Conservation (phyloP, 2,329 filamentous ascomycete genomes). For the Tolypocladium tropicale region DNA sequence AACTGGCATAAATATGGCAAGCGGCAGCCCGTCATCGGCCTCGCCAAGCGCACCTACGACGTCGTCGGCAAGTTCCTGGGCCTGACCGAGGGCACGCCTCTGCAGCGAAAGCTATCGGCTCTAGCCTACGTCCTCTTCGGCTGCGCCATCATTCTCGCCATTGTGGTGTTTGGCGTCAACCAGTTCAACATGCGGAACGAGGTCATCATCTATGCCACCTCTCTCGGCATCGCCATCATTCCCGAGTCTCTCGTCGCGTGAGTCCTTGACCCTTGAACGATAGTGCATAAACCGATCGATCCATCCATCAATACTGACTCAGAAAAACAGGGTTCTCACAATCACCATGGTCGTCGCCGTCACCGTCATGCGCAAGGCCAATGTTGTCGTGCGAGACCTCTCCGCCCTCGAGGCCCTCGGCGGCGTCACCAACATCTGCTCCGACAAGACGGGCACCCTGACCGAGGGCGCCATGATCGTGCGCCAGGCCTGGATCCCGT, state of each 20-base stretch:
- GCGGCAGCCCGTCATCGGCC: conserved; percentile 35
- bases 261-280: conserved; percentile 10
- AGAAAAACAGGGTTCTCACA: conserved; percentile 41
- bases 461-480: conserved; percentile 63
- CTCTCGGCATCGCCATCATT: conserved; percentile 51
- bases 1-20: conserved; percentile 44
- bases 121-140: conserved; percentile 68
- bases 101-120: conserved; percentile 69
- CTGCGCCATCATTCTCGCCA: conserved; percentile 49
- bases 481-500: conserved; percentile 54
- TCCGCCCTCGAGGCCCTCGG: conserved; percentile 60
- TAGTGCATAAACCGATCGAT: no score
- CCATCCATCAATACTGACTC: conserved; percentile 10
- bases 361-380: conserved; percentile 52
- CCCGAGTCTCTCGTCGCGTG: conserved; percentile 54
- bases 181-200: conserved; percentile 40
- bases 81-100: conserved; percentile 58
- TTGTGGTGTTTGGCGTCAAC: conserved; percentile 49
- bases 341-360: conserved; percentile 60
- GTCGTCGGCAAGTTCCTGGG: conserved; percentile 49
- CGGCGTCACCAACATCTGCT: conserved; percentile 63
- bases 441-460: conserved; percentile 62
- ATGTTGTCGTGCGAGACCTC: conserved; percentile 56
- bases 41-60: conserved; percentile 36
- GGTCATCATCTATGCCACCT: conserved; percentile 48